A percentile compares a stretch with the other conserved stretches of the same genome.
Evolutionary conservation across 371 early-diverging fungal species (phyloP).

Genomic region (Actinomucor elegans): DNA sequence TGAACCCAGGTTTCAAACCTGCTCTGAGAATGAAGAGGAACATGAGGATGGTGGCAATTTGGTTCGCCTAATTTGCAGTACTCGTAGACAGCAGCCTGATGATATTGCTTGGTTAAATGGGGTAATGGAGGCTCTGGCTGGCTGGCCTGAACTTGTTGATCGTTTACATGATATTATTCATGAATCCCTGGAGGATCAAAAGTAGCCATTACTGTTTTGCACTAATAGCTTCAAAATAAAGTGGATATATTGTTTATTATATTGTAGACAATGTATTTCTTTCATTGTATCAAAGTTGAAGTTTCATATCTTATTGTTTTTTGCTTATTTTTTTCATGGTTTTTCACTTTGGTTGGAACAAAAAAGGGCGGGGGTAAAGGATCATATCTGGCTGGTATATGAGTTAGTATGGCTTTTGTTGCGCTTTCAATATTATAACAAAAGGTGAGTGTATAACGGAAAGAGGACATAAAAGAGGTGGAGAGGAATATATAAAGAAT

Average conservation of each 20-base stretch:
- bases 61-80: conserved; percentile 21
- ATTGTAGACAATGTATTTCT: not conserved
- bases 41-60: conserved; percentile 10
- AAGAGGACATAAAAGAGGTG: not conserved
- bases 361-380: not conserved
- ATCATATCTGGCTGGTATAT: not conserved
- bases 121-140: conserved; percentile 31
- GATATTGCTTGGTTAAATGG: conserved; percentile 37
- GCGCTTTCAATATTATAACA: not conserved
- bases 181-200: conserved; percentile 10
- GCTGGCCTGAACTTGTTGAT: conserved; percentile 44
- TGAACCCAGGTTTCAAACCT: conserved; percentile 29
- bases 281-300: too few relatives aligned
- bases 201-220: not conserved
- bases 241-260: conserved; percentile 2
- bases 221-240: not conserved
- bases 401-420: not conserved
- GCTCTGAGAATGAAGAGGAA: conserved; percentile 10
- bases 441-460: too few relatives aligned
- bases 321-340: too few relatives aligned
- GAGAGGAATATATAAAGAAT: conserved; percentile 3
- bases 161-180: conserved; percentile 28
- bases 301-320: too few relatives aligned
- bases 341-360: not conserved
- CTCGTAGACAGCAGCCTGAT: conserved; percentile 44